These are phyloP conservation scores for Claviceps quebecensis DNA, from an alignment of 2,329 filamentous ascomycete species.

Conservation along the genomic window DNA sequence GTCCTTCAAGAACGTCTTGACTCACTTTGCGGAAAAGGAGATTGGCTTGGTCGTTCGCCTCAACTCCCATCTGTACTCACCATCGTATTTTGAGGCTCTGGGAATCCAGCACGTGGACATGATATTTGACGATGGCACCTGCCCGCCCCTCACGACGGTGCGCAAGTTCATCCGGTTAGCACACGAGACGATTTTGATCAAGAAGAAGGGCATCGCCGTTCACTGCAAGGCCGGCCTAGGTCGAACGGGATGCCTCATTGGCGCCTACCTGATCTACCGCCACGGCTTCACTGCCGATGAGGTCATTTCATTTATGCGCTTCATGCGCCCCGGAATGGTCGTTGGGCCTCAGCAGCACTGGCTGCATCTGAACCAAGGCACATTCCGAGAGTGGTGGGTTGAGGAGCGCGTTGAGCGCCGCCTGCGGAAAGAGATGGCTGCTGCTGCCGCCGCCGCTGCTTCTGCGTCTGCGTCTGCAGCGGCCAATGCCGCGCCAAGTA, in stretches of 20 bases:
- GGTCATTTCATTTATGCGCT: conserved; percentile 95
- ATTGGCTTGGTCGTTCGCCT: conserved; percentile 88
- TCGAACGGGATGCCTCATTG: conserved; percentile 89
- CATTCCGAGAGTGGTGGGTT: conserved; percentile 98
- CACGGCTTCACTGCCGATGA: conserved; percentile 96
- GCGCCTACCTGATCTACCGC: conserved; percentile 93
- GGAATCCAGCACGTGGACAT: conserved; percentile 95
- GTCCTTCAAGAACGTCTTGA: conserved; percentile 91
- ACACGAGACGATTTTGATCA: conserved; percentile 83
- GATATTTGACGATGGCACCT: conserved; percentile 98
- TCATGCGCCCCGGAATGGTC: conserved; percentile 98
- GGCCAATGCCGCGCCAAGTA: conserved; percentile 37
- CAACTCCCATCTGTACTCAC: conserved; percentile 91
- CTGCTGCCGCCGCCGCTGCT: conserved; percentile 8
- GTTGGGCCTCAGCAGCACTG: conserved; percentile 98
- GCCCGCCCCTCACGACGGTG: conserved; percentile 76
- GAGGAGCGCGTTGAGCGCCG: conserved; percentile 69
- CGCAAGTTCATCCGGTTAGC: conserved; percentile 89
- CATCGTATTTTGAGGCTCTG: conserved; percentile 90
- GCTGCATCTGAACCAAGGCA: conserved; percentile 91
- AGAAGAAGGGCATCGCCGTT: conserved; percentile 86
- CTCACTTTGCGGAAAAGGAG: conserved; percentile 75
- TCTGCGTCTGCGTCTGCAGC: background rate
- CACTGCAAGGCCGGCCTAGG: conserved; percentile 97
- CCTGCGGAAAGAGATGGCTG: conserved; percentile 44